Evolutionary conservation across 371 early-diverging fungal species (phyloP), one percentile per base, ranked within the genome.

Genomic region (Parasitella parasitica): DNA sequence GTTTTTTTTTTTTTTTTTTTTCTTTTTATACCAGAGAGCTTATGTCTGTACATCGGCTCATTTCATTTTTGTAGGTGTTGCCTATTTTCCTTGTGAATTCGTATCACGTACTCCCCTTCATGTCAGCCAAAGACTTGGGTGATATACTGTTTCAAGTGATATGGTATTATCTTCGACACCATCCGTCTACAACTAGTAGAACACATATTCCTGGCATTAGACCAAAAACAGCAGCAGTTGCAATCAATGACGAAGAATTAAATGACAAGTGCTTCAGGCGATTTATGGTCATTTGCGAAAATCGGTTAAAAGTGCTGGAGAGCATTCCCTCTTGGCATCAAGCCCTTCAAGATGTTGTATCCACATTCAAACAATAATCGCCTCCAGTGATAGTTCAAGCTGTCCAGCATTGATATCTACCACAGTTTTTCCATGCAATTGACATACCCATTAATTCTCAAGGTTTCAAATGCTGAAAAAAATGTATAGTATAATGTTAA

Each of bases 101-200:
- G 9, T 57, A 72, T 43, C 64, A 61, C 1, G 57, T 80, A n/a
- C 63, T 77, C 24, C 70, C 77, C 2, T 72, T 71, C 46, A 51
- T 80, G 59, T 68, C 74, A 15, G 70, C 70, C 1, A 49, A 72
- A 27, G 76, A 80, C 6, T 30, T 80, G 26, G 80, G 77, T 4
- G 59, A 66, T 27, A 38, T 75, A 1, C 54, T 80, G 7, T 66
- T 72, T 51, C 64, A 68, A 38, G 62, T 68, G 6, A 53, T 77
- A 18, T 80, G 80, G 80, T 69, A 71, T 2, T 77, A 66, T 57
- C 24, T 75, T n/a, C 60, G 80, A 12, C 69, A 56, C 55, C 61
- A 66, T 38, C 50, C 67, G 0, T 36, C 57, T 22, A 32, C 20
- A 35, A 39, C 34, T 12, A 54, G 62, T 41, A 18, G 24, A 15